These are phyloP conservation scores for Fagopyrum homotropicum DNA, from an alignment of 148 eudicot species.

Conservation along the genomic window DNA sequence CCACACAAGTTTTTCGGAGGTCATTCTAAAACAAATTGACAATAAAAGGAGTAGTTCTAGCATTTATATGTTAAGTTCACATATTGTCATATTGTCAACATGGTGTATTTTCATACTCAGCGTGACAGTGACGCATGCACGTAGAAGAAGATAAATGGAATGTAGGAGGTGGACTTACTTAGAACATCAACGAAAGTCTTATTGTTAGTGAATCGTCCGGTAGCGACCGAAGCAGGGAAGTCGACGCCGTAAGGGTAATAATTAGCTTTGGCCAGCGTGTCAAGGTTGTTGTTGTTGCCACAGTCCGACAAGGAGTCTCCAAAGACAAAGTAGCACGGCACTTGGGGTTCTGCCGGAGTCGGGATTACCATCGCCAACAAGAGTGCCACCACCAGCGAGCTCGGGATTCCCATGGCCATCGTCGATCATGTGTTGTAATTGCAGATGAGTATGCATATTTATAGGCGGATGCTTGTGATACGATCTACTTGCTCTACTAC, in stretches of 20 bases:
- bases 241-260: conserved; percentile 37
- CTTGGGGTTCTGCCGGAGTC: conserved; percentile 14
- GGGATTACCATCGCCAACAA: not conserved
- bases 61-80: no score
- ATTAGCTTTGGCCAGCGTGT: conserved; percentile 26
- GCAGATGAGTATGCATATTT: no score
- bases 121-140: no score
- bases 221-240: conserved; percentile 21
- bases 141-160: not conserved
- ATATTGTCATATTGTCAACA: no score
- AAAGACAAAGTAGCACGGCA: conserved; percentile 36
- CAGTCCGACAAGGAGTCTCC: conserved; percentile 40
- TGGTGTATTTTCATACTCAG: no score
- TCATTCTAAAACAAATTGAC: no score
- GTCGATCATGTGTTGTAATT: no score
- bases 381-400: not conserved
- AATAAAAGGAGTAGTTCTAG: no score
- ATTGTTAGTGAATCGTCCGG: conserved; percentile 36
- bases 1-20: no score
- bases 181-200: conserved; percentile 31
- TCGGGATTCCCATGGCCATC: not conserved
- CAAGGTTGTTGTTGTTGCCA: conserved; percentile 32
- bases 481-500: no score
- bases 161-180: conserved; percentile 14
- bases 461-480: no score